Base-by-base conservation (phyloP, 169 alveolate genomes). In the Babesia sp. region DNA sequence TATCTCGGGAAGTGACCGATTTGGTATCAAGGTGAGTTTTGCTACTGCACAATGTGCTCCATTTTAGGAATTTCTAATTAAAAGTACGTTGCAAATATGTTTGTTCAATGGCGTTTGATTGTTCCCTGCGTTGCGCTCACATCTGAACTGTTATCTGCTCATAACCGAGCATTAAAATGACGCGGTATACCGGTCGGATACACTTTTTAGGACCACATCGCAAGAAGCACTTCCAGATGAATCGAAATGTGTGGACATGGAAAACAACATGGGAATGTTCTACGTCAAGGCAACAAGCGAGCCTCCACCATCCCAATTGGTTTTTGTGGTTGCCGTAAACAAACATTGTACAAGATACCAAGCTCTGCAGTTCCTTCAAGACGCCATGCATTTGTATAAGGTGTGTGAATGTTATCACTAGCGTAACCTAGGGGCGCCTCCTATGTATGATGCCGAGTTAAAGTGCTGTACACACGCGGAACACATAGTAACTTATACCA, bases 151-250 rank as follows among this genome's bases (percentile, higher is more conserved):
- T 42, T 42, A 42, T 16, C 14, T 16, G 16, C 16, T 14, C 50
- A 42, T 42, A 14, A 16, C 50, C 50, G 16, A 14, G 16, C 20
- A 14, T 16, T 16, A 14, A 14, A 16, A 42, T 16, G 20, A 42
- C 16, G 14, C 11, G 59, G 11, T 20, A n/a, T n/a, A 51, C 12
- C 61, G 12, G 26, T 26, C 18, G 16, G 18, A 12, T 28, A 9
- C n/a, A n/a, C 14, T 41, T 31, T 26, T 7, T 44, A 79, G 87
- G 64, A 79, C 87, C 12, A 57, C 78, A 3, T 75, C 87, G 26
- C 83, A 70, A 70, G 87, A 79, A 42, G 87, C 87, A 34, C 55
- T 61, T 26, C 87, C 87, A 5, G 84, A 79, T 33, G 84, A 79
- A 46, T 56, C 87, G 2, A 79, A 79, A 56, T 71, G 87, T 29